A percentile compares a stretch with the other conserved stretches of the same genome.
Conservation (phyloP, 139 green algal genomes). For the Auxenochlorella pyrenoidosa region DNA sequence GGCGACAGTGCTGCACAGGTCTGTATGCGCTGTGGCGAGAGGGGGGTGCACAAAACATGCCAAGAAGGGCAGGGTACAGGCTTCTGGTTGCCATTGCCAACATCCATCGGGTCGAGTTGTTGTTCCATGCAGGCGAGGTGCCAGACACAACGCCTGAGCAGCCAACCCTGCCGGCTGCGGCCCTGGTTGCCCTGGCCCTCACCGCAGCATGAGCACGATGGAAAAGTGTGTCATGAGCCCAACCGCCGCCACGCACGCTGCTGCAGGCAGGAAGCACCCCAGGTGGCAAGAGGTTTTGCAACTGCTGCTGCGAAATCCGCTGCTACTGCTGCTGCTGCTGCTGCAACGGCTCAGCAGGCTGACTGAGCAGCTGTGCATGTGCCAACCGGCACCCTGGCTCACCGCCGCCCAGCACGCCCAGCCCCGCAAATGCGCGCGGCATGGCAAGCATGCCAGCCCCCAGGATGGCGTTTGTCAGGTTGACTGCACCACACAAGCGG, state of each 20-base stretch:
- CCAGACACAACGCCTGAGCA: neutral
- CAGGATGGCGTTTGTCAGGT: constrained; percentile 34
- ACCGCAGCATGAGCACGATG: constrained; percentile 32
- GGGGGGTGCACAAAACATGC: no score
- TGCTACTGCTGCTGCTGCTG: no score
- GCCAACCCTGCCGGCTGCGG: neutral
- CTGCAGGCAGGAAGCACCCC: neutral
- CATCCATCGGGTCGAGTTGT: no score
- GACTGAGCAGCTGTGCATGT: neutral
- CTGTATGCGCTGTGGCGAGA: no score
- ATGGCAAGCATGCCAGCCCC: constrained; percentile 36
- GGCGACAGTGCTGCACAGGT: no score
- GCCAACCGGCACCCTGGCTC: neutral
- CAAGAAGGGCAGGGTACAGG: no score
- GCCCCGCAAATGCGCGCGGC: constrained; percentile 23
- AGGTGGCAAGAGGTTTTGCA: neutral
- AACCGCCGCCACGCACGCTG: neutral
- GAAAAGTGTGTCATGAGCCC: constrained; percentile 9
- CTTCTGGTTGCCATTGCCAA: no score
- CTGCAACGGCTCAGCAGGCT: neutral
- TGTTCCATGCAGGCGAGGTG: no score
- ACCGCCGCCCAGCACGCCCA: constrained; percentile 23
- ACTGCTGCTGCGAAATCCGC: neutral
- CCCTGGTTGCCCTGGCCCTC: neutral
- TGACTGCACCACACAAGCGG: neutral